phyloP scores from a whole-genome alignment of 1,284 basidiomycete species.

The Coriolopsis trogii region DNA sequence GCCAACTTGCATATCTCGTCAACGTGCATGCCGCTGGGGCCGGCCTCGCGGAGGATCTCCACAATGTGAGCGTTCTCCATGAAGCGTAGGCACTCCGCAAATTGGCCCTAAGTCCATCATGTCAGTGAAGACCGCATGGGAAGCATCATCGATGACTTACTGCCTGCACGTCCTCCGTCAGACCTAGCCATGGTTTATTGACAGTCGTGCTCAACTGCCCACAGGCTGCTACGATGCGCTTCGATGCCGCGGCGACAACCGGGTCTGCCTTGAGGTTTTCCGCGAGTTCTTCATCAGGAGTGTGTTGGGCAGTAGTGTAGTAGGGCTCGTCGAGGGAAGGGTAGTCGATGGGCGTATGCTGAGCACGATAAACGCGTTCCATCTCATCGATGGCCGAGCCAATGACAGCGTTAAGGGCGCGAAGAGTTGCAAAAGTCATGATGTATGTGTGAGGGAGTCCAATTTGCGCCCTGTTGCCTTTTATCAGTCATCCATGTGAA shows the following conservation, averaged over 20 bases:
- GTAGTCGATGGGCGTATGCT: conserved; percentile 46
- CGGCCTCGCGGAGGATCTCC: conserved; percentile 41
- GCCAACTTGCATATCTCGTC: conserved; percentile 21
- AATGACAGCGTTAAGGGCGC: conserved; percentile 66
- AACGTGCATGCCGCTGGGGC: conserved; percentile 33
- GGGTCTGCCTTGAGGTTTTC: conserved; percentile 58
- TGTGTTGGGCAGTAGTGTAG: conserved; percentile 40
- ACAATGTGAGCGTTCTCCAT: conserved; percentile 13
- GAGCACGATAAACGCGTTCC: conserved; percentile 53
- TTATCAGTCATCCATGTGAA: no score
- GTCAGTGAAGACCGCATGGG: background rate
- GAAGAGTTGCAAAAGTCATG: conserved; percentile 63
- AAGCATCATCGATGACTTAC: background rate
- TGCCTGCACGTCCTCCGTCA: conserved; percentile 16
- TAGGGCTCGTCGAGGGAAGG: conserved; percentile 58
- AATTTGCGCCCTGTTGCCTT: no score
- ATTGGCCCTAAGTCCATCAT: conserved; percentile 2
- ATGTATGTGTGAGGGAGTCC: no score
- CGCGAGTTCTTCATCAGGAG: conserved; percentile 27
- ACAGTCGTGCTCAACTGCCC: conserved; percentile 63
- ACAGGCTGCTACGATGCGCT: conserved; percentile 61
- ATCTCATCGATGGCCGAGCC: conserved; percentile 70
- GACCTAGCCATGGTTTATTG: conserved; percentile 35
- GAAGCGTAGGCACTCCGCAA: conserved; percentile 7
- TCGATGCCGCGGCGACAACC: conserved; percentile 53